phyloP scores from a whole-genome alignment of 768 basidiomycete genomes.

The Hygrophoropsis aurantiaca region DNA sequence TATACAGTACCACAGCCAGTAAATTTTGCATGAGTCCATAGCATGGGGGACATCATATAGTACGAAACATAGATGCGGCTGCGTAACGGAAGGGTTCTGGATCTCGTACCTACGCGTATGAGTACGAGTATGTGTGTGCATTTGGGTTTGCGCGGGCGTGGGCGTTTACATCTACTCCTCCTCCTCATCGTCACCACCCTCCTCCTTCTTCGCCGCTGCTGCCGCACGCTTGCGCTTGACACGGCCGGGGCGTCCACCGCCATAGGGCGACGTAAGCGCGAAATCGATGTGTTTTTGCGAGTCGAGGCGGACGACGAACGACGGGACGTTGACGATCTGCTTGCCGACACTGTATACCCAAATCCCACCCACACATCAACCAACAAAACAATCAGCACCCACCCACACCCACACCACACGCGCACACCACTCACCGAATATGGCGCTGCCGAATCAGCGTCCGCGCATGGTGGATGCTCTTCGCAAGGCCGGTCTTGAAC shows the following conservation, averaged over 20 bases:
- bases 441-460: constrained; percentile 97
- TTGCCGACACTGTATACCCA: constrained; percentile 88
- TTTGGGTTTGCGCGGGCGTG: too few relatives aligned
- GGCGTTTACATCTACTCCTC: constrained; percentile 73
- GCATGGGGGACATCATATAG: constrained; percentile 30
- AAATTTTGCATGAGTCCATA: constrained; percentile 29
- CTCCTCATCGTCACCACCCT: constrained; percentile 87
- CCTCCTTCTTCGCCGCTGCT: constrained; percentile 89
- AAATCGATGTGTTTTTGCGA: constrained; percentile 99
- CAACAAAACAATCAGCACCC: not conserved
- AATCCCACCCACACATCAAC: too few relatives aligned
- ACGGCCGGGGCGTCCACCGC: constrained; percentile 91
- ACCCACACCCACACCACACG: too few relatives aligned
- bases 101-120: too few relatives aligned
- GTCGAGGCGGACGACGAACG: constrained; percentile 98
- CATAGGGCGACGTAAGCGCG: constrained; percentile 93
- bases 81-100: constrained; percentile 21
- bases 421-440: constrained; percentile 87
- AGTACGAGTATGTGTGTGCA: too few relatives aligned
- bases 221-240: constrained; percentile 98
- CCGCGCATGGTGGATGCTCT: constrained; percentile 98
- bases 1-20: too few relatives aligned
- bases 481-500: constrained; percentile 97
- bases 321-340: constrained; percentile 98
- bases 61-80: constrained; percentile 22